Evolutionary conservation across 805 yeast species (phyloP).

Genomic region (Yamadazyma insecticola): DNA sequence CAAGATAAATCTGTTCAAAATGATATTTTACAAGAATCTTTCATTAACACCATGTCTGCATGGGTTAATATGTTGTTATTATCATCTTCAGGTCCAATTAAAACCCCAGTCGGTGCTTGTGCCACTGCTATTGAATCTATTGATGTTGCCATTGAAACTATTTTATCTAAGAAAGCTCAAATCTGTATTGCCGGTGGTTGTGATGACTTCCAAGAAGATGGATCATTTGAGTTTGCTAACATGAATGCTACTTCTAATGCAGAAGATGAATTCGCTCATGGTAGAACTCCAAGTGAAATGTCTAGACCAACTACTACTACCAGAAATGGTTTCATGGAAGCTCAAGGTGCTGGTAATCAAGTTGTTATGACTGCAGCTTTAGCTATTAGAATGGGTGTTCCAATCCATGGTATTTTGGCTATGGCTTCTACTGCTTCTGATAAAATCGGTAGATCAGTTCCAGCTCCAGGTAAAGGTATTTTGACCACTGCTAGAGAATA

Average conservation of each 20-base stretch:
- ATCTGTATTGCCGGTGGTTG: conserved; percentile 97
- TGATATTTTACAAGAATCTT: conserved; percentile 96
- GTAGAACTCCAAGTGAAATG: conserved; percentile 98
- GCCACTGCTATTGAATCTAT: conserved; percentile 98
- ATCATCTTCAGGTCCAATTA: conserved; percentile 97
- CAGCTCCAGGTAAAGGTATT: conserved; percentile 99
- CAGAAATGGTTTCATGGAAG: conserved; percentile 98
- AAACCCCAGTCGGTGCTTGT: conserved; percentile 99
- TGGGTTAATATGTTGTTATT: conserved; percentile 98
- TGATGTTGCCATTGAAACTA: conserved; percentile 93
- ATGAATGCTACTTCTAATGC: conserved; percentile 98
- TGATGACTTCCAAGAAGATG: conserved; percentile 99
- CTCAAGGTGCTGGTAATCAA: conserved; percentile 99
- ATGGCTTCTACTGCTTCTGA: conserved; percentile 96
- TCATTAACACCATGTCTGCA: conserved; percentile 98
- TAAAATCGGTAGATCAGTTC: conserved; percentile 97
- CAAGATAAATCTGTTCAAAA: conserved; percentile 92
- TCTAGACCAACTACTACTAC: conserved; percentile 97
- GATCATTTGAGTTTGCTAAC: conserved; percentile 95
- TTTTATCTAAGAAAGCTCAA: conserved; percentile 90
- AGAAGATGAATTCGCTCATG: conserved; percentile 81
- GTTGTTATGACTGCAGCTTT: conserved; percentile 91
- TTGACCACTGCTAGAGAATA: conserved; percentile 96
- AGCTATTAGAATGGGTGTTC: conserved; percentile 98
- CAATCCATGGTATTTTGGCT: conserved; percentile 93